Conservation (phyloP, 2,329 filamentous ascomycete species). For the Myriosclerotinia scirpicola region DNA sequence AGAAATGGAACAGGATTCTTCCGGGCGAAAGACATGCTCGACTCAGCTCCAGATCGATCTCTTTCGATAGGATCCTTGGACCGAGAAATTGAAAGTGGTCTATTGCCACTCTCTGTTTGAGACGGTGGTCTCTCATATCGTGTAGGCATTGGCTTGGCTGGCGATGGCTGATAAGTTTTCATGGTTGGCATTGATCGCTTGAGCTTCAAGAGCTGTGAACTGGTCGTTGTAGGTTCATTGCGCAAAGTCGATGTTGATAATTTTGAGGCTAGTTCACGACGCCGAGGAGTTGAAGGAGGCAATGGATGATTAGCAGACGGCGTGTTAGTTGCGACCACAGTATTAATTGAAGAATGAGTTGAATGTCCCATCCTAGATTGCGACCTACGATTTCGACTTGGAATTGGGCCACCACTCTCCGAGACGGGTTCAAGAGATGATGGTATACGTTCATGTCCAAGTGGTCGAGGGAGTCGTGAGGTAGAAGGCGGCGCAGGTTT, state of each 20-base stretch:
- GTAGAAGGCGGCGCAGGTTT: conserved; percentile 54
- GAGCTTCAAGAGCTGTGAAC: conserved; percentile 61
- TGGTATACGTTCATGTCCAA: conserved; percentile 67
- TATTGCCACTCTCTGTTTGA: conserved; percentile 50
- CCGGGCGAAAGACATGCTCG: conserved; percentile 54
- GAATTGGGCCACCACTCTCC: conserved; percentile 76
- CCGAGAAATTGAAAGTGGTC: conserved; percentile 54
- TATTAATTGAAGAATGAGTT: conserved; percentile 66
- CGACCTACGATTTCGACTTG: conserved; percentile 58
- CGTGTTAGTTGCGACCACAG: conserved; percentile 61
- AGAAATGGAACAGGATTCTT: conserved; percentile 73
- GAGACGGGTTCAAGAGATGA: conserved; percentile 89
- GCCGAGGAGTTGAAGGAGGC: conserved; percentile 59
- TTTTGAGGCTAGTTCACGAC: conserved; percentile 59
- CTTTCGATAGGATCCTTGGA: conserved; percentile 71
- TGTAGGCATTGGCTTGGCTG: conserved; percentile 49
- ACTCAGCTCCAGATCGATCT: conserved; percentile 48
- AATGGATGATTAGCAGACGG: conserved; percentile 55
- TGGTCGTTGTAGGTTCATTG: conserved; percentile 63
- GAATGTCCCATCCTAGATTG: conserved; percentile 69
- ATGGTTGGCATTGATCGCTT: conserved; percentile 66
- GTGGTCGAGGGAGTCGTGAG: conserved; percentile 79
- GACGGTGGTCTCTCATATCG: conserved; percentile 61
- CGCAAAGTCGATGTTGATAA: conserved; percentile 55
- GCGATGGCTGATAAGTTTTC: conserved; percentile 50